phyloP scores from a whole-genome alignment of 2,329 filamentous ascomycete genomes.

The Sporothrix inflata region DNA sequence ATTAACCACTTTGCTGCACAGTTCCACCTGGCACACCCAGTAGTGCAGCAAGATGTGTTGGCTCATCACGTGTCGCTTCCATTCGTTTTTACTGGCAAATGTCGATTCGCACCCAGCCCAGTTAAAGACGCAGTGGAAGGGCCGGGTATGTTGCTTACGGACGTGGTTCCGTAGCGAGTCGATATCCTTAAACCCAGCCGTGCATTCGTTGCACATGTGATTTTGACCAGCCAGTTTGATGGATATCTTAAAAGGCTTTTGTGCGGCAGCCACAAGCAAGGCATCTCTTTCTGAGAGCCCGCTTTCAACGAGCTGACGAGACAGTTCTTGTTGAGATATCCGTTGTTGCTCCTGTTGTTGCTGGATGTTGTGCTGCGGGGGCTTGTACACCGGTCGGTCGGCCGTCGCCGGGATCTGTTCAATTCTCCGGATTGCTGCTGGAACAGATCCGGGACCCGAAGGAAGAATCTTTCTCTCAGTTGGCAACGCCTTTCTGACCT shows the following conservation, averaged over 20 bases:
- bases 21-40: slow-evolving; percentile 75
- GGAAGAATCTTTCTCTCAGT: slow-evolving; percentile 33
- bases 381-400: neutral
- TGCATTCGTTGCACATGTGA: slow-evolving; percentile 45
- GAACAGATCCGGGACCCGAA: slow-evolving; percentile 6
- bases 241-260: slow-evolving; percentile 35
- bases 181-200: slow-evolving; percentile 51
- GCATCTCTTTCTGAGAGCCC: slow-evolving; percentile 25
- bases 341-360: slow-evolving; percentile 7
- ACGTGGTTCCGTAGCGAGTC: slow-evolving; percentile 53
- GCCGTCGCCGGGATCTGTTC: neutral
- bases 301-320: slow-evolving; percentile 1
- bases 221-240: slow-evolving; percentile 33
- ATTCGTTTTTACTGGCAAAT: slow-evolving; percentile 88
- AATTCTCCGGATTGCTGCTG: neutral
- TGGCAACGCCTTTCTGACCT: slow-evolving; percentile 32
- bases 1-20: slow-evolving; percentile 48
- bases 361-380: neutral
- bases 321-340: slow-evolving; percentile 11
- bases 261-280: slow-evolving; percentile 29
- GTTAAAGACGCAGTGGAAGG: slow-evolving; percentile 77
- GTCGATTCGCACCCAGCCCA: slow-evolving; percentile 74
- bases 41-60: slow-evolving; percentile 78
- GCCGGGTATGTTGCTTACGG: slow-evolving; percentile 58
- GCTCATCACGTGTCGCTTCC: slow-evolving; percentile 85